Percentiles rank a stretch among this genome's conserved stretches.
phyloP scores from a whole-genome alignment of 2,329 filamentous ascomycete species.

The Aspergillus fructus region DNA sequence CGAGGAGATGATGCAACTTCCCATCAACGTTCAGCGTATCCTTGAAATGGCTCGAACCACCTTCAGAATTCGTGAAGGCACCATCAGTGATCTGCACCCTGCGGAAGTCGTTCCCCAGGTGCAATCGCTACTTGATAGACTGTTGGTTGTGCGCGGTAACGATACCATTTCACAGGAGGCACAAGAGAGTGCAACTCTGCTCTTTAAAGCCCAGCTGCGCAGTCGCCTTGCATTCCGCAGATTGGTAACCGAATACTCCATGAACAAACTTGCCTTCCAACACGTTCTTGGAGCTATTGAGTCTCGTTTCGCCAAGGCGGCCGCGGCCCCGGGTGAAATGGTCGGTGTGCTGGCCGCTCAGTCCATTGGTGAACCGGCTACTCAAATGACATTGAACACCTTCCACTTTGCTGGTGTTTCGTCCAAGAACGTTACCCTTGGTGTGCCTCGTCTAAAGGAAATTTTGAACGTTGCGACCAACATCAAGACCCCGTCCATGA shows the following conservation, averaged over 20 bases:
- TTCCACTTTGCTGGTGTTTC: slow-evolving; percentile 99
- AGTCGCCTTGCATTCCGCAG: slow-evolving; percentile 91
- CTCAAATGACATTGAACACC: slow-evolving; percentile 99
- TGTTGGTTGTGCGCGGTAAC: slow-evolving; percentile 81
- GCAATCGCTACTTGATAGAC: slow-evolving; percentile 68
- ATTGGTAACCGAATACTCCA: slow-evolving; percentile 77
- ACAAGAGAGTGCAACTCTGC: slow-evolving; percentile 79
- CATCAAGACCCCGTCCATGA: slow-evolving; percentile 98
- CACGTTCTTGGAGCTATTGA: slow-evolving; percentile 90
- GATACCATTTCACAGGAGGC: slow-evolving; percentile 83
- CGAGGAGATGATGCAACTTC: slow-evolving; percentile 84
- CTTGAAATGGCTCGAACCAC: slow-evolving; percentile 86
- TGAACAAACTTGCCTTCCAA: slow-evolving; percentile 89
- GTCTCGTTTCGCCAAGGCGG: slow-evolving; percentile 79
- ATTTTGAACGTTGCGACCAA: slow-evolving; percentile 97
- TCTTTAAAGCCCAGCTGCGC: slow-evolving; percentile 89
- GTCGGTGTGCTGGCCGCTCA: slow-evolving; percentile 96
- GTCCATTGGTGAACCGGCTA: slow-evolving; percentile 97
- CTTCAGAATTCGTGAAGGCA: slow-evolving; percentile 83
- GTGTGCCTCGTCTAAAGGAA: slow-evolving; percentile 98
- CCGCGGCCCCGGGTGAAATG: slow-evolving; percentile 95
- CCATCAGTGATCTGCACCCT: slow-evolving; percentile 86
- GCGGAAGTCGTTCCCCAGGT: slow-evolving; percentile 82
- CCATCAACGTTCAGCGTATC: slow-evolving; percentile 86
- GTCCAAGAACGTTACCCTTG: slow-evolving; percentile 98